These are phyloP conservation scores for Periconia macrospinosa DNA, from an alignment of 2,329 filamentous ascomycete species.

Conservation along the genomic window DNA sequence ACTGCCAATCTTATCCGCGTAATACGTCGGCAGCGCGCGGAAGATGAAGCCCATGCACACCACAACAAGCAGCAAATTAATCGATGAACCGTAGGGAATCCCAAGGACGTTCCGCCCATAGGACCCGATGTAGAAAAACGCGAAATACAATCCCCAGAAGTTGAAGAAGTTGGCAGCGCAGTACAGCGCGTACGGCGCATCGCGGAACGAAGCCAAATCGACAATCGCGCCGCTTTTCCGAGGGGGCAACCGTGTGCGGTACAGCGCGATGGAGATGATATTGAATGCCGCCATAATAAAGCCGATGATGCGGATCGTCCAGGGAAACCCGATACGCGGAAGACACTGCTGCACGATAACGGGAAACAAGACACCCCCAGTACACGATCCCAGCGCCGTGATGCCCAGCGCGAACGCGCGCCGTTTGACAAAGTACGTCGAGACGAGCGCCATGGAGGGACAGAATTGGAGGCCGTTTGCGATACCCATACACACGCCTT, in stretches of 20 bases:
- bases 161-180: conserved; percentile 40
- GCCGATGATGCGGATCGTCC: conserved; percentile 64
- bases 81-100: conserved; percentile 53
- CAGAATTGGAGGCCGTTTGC: conserved; percentile 55
- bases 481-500: conserved; percentile 61
- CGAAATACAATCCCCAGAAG: conserved; percentile 46
- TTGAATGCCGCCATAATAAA: conserved; percentile 58
- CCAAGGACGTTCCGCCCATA: conserved; percentile 49
- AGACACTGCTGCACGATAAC: conserved; percentile 36
- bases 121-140: conserved; percentile 50
- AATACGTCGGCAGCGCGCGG: conserved; percentile 52
- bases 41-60: conserved; percentile 53
- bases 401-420: conserved; percentile 34
- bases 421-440: conserved; percentile 39
- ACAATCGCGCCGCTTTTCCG: conserved; percentile 46
- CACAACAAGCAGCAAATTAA: conserved; percentile 59
- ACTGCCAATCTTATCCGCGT: conserved; percentile 45
- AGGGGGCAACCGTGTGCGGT: conserved; percentile 43
- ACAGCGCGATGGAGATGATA: conserved; percentile 36
- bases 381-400: conserved; percentile 29
- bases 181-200: conserved; percentile 43
- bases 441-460: conserved; percentile 59
- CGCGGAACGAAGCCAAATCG: conserved; percentile 46
- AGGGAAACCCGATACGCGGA: conserved; percentile 53
- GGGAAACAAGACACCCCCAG: conserved; percentile 36